A percentile compares a stretch with the other conserved stretches of the same genome.
Conservation (phyloP, 2,329 filamentous ascomycete genomes). For the Ascochyta clinopodiicola region DNA sequence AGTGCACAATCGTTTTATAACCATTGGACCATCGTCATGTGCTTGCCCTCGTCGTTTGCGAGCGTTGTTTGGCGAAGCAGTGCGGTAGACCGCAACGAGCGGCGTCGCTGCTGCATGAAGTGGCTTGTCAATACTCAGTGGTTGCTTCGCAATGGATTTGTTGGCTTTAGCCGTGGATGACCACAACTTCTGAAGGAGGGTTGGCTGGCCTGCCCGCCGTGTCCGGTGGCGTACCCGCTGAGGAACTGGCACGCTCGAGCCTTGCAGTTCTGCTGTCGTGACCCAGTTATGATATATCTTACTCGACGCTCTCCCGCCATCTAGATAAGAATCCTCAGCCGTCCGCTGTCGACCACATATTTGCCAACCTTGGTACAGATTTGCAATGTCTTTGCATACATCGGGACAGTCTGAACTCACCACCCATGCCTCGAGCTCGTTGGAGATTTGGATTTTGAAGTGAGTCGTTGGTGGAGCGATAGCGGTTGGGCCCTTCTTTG, state of each 20-base stretch:
- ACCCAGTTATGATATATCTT: slow-evolving; percentile 14
- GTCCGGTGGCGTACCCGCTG: slow-evolving; percentile 8
- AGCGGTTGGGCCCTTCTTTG: slow-evolving; percentile 27
- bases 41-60: not conserved
- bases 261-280: slow-evolving; percentile 23
- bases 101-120: not conserved
- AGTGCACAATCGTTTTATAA: not conserved
- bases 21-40: not conserved
- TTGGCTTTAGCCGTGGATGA: not conserved
- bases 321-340: not conserved
- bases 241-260: slow-evolving; percentile 22
- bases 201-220: not conserved
- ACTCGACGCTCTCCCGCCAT: not conserved
- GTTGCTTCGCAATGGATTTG: not conserved
- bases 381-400: slow-evolving; percentile 21
- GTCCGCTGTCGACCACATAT: not conserved
- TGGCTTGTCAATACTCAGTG: not conserved
- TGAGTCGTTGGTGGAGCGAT: slow-evolving; percentile 28
- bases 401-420: slow-evolving; percentile 23
- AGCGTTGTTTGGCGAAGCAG: not conserved
- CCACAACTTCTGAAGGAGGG: not conserved
- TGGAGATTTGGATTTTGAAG: slow-evolving; percentile 33
- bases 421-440: slow-evolving; percentile 22
- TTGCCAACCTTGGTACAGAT: slow-evolving; percentile 1
- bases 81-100: not conserved